Evolutionary conservation across 208 protist genomes (phyloP), one percentile per base, ranked within the genome.

Genomic region (Crithidia sp.): DNA sequence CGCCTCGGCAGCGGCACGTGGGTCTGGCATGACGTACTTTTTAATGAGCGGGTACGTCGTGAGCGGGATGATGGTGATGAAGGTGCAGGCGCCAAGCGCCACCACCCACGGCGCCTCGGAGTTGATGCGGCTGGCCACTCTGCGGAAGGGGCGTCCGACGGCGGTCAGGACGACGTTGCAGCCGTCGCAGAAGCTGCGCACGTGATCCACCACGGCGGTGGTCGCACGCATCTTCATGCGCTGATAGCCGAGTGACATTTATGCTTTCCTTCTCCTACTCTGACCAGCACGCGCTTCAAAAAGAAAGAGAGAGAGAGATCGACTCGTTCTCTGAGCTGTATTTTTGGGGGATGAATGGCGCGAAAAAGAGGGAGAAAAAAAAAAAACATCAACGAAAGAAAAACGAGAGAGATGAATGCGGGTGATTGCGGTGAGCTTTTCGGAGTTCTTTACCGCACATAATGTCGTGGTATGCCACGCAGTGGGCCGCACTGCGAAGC

Each of bases 41-140:
- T 92, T 93, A 60, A 95, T 59, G n/a, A 74, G 64, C 0, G 93
- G 89, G 61, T 95, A 94, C 6, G 59, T 40, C 13, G 95, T 12
- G 3, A 95, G 67, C 19, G 91, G 90, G 49, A 94, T 52, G 10
- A 83, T 44, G 12, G 79, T 79, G 43, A 92, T 68, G 12, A 81
- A 19, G 14, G 81, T 88, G 64, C 77, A 84, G 4, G 79, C 76
- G 36, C 85, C 67, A 2, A 95, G 7, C 16, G 79, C 65, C 36
- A 89, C 71, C 45, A 97, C 82, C 91, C 93, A 97, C 61, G 90
- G 90, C 41, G 89, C 87, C 81, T 97, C 90, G 17, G 81, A 16
- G 6, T 57, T 67, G 57, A 97, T 83, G 57, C 87, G 87, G 17
- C 58, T 56, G 16, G 67, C 78, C 4, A 94, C 0, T 5, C 58